Conservation (phyloP, 345 rosid species). For the Rhizophora mangle region DNA sequence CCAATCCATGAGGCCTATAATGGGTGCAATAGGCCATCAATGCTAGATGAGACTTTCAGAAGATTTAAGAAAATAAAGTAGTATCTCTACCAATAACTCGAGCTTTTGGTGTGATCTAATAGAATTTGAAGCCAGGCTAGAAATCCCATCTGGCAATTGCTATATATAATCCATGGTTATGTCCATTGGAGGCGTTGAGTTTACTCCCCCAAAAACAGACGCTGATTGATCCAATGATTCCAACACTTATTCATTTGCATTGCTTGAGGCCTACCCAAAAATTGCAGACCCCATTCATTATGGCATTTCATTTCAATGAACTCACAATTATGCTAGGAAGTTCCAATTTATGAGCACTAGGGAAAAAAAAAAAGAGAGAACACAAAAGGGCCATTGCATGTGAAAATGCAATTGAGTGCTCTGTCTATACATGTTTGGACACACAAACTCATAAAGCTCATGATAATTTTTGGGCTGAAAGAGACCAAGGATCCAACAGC, state of each 20-base stretch:
- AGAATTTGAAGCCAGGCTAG: neutral
- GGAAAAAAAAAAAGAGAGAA: neutral
- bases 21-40: too few species aligned
- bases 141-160: neutral
- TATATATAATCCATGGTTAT: neutral
- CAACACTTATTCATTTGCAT: slow-evolving; percentile 9
- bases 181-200: too few species aligned
- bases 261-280: slow-evolving; percentile 26
- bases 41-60: too few species aligned
- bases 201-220: neutral
- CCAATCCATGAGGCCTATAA: too few species aligned
- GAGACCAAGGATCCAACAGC: slow-evolving; percentile 38
- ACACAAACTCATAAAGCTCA: slow-evolving; percentile 11
- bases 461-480: slow-evolving; percentile 24
- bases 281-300: slow-evolving; percentile 17
- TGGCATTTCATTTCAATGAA: slow-evolving; percentile 21
- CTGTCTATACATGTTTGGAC: slow-evolving; percentile 1
- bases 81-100: too few species aligned
- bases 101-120: too few species aligned
- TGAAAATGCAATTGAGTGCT: slow-evolving; percentile 32
- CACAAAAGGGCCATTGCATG: slow-evolving; percentile 27
- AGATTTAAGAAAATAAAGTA: too few species aligned
- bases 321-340: slow-evolving; percentile 3
- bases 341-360: slow-evolving; percentile 7
- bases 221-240: slow-evolving; percentile 8